Evolutionary conservation across 805 yeast species (phyloP).

Genomic region (Metschnikowia matae): DNA sequence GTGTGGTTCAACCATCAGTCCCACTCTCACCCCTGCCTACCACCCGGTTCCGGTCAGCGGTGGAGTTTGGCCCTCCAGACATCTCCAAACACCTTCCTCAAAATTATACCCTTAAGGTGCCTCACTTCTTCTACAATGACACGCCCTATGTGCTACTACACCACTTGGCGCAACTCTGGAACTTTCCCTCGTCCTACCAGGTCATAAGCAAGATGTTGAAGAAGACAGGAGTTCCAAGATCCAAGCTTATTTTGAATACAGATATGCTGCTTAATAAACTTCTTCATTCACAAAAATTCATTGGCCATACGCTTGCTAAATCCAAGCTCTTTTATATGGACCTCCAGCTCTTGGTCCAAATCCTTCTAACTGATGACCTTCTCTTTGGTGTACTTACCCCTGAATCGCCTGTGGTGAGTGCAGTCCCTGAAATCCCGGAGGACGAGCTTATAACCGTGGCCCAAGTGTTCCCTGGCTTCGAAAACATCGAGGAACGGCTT

Average conservation of each 20-base stretch:
- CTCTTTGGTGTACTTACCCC: constrained; percentile 10
- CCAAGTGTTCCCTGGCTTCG: constrained; percentile 42
- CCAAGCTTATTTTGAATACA: constrained; percentile 18
- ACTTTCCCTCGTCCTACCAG: constrained; percentile 42
- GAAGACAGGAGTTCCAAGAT: constrained; percentile 14
- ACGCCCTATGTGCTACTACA: constrained; percentile 25
- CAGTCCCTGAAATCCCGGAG: constrained; percentile 6
- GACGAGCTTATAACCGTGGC: constrained; percentile 32
- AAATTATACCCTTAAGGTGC: constrained; percentile 8
- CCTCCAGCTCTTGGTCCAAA: constrained; percentile 18
- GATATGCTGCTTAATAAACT: constrained; percentile 20
- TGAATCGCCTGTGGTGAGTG: constrained; percentile 3
- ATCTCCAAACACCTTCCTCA: constrained; percentile 3
- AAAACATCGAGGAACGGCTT: constrained; percentile 24
- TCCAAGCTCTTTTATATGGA: constrained; percentile 26
- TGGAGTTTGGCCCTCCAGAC: constrained; percentile 8
- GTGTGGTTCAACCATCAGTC: background rate
- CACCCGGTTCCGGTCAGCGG: constrained; percentile 9
- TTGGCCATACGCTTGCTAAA: constrained; percentile 17
- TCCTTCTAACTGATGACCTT: constrained; percentile 15
- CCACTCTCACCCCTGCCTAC: background rate
- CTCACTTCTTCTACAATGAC: constrained; percentile 8
- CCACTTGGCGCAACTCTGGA: constrained; percentile 33
- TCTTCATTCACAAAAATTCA: constrained; percentile 19
- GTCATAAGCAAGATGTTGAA: constrained; percentile 27